Conservation (phyloP, 768 basidiomycete genomes). For the Megacollybia marginata region DNA sequence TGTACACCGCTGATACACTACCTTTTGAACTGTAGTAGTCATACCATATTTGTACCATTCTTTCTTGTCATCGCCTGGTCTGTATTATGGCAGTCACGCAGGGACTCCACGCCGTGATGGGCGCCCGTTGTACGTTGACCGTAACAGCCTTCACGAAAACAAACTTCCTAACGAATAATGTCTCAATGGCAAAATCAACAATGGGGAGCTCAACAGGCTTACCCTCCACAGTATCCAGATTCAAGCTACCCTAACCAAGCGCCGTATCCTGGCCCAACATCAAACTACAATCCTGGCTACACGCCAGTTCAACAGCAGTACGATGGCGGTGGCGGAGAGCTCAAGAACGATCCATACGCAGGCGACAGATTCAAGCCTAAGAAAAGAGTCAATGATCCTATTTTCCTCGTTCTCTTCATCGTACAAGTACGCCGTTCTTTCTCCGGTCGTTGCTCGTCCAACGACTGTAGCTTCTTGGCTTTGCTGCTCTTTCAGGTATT, state of each 20-base stretch:
- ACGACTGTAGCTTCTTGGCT: conserved; percentile 50
- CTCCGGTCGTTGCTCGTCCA: background rate
- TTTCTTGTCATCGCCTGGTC: no score
- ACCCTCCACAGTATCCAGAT: conserved; percentile 1
- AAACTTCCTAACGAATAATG: conserved; percentile 3
- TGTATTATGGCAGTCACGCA: no score
- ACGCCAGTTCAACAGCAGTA: conserved; percentile 14
- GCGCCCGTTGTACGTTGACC: no score
- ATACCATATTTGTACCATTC: no score
- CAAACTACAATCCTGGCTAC: conserved; percentile 13
- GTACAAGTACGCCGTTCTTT: conserved; percentile 38
- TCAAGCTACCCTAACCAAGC: background rate
- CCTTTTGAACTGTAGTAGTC: no score
- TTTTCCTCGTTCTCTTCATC: conserved; percentile 68
- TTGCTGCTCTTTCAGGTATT: conserved; percentile 59
- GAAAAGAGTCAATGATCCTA: conserved; percentile 64
- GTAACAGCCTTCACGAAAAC: conserved; percentile 2
- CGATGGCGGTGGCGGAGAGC: conserved; percentile 13
- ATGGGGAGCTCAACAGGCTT: conserved; percentile 1
- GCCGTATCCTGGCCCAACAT: conserved; percentile 10
- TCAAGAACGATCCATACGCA: conserved; percentile 40
- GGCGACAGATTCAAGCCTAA: conserved; percentile 61
- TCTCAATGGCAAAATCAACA: background rate
- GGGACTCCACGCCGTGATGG: no score
- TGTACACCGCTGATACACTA: no score